phyloP scores from a whole-genome alignment of 176 grass and related monocot species.

The Musa acuminata region DNA sequence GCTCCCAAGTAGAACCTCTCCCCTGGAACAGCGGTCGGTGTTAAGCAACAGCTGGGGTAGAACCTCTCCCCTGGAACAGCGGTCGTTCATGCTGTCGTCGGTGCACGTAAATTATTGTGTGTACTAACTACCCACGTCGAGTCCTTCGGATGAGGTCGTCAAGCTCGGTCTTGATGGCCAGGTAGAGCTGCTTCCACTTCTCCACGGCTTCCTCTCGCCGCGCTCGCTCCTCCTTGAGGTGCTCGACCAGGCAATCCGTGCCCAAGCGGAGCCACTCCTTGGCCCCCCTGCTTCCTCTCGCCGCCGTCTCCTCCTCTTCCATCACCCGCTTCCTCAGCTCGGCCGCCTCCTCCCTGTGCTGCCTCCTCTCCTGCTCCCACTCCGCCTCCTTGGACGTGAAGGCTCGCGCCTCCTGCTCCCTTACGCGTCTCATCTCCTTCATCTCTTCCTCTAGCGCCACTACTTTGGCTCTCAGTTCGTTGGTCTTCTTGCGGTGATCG shows the following conservation, averaged over 20 bases:
- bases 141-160: slow-evolving; percentile 44
- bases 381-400: slow-evolving; percentile 32
- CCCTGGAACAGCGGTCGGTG: background rate
- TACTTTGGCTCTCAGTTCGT: slow-evolving; percentile 3
- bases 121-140: slow-evolving; percentile 11
- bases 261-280: slow-evolving; percentile 28
- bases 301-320: slow-evolving; percentile 23
- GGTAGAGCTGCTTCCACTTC: slow-evolving; percentile 45
- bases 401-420: slow-evolving; percentile 18
- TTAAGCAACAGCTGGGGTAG: background rate
- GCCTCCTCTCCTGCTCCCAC: slow-evolving; percentile 28
- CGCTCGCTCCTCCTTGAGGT: slow-evolving; percentile 34
- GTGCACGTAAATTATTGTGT: background rate
- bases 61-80: too few relatives aligned
- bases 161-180: slow-evolving; percentile 43
- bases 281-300: background rate
- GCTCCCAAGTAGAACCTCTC: slow-evolving; percentile 24
- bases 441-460: slow-evolving; percentile 28
- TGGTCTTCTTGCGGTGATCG: slow-evolving; percentile 12
- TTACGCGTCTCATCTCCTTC: slow-evolving; percentile 14
- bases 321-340: slow-evolving; percentile 17
- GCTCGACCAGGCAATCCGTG: slow-evolving; percentile 21
- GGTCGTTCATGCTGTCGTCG: too few relatives aligned
- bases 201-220: slow-evolving; percentile 31
- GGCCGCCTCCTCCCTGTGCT: slow-evolving; percentile 23